phyloP scores from a whole-genome alignment of 106 monocot species.

The Amphibolis antarctica region DNA sequence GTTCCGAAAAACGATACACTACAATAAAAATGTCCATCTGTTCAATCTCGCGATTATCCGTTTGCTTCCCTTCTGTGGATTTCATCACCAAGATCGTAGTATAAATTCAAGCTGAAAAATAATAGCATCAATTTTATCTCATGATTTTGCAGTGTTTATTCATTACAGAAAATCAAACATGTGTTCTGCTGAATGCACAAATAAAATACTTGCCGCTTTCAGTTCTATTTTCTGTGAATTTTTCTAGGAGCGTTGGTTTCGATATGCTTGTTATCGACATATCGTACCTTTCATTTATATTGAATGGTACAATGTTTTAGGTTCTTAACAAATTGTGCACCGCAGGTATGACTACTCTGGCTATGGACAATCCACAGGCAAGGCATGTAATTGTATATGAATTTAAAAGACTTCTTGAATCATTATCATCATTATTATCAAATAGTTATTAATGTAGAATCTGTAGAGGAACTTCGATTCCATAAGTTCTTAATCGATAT shows the following conservation, averaged over 20 bases:
- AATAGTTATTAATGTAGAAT: not conserved
- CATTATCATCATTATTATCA: not conserved
- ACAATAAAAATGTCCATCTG: no score
- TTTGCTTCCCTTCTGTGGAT: no score
- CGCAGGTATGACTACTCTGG: slow-evolving; percentile 96
- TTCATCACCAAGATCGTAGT: no score
- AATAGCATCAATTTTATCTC: no score
- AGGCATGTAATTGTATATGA: slow-evolving; percentile 24
- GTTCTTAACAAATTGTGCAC: not conserved
- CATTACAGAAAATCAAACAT: no score
- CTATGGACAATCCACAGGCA: slow-evolving; percentile 81
- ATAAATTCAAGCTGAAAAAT: no score
- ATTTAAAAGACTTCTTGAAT: not conserved
- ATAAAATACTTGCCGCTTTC: no score
- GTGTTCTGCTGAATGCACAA: no score
- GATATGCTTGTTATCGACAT: not conserved
- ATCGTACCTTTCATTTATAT: not conserved
- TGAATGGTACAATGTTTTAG: not conserved
- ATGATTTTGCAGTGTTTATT: no score
- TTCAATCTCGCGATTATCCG: no score
- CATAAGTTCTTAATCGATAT: not conserved
- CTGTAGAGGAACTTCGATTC: not conserved
- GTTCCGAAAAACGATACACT: no score
- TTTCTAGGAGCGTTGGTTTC: not conserved
- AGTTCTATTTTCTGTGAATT: not conserved